Percentiles rank a stretch among this genome's conserved stretches.
These are phyloP conservation scores for Rhynchosporium agropyri DNA, from an alignment of 2,329 filamentous ascomycete genomes.

Conservation along the genomic window DNA sequence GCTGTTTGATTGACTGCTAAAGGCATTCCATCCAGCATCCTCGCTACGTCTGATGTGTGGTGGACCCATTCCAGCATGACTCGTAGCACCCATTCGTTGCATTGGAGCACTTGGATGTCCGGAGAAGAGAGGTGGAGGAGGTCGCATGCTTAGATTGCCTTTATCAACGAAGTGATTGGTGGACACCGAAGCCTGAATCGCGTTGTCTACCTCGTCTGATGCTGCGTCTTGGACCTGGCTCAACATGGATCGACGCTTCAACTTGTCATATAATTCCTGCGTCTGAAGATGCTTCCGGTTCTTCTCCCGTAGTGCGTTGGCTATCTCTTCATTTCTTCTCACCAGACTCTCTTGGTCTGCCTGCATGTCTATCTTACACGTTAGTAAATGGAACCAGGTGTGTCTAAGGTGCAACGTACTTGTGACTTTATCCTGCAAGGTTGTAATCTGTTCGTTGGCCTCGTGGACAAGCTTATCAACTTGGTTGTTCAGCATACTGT, in stretches of 20 bases:
- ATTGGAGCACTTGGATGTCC: constrained; percentile 22
- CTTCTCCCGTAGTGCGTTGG: constrained; percentile 69
- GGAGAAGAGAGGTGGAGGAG: constrained; percentile 30
- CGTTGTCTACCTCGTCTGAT: constrained; percentile 51
- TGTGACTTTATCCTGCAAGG: constrained; percentile 64
- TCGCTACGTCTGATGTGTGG: constrained; percentile 22
- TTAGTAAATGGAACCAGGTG: constrained; percentile 16
- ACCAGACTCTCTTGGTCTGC: constrained; percentile 64
- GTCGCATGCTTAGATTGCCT: constrained; percentile 27
- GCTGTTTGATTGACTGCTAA: constrained; percentile 31
- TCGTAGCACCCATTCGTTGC: constrained; percentile 19
- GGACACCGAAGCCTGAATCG: constrained; percentile 41
- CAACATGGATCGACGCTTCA: constrained; percentile 58
- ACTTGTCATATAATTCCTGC: constrained; percentile 65
- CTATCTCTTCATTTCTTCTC: constrained; percentile 73
- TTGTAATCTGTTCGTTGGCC: constrained; percentile 72
- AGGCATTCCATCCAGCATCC: constrained; percentile 32
- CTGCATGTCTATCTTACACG: constrained; percentile 52
- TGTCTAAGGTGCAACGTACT: constrained; percentile 49
- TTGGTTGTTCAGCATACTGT: constrained; percentile 62
- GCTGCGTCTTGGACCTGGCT: constrained; percentile 59
- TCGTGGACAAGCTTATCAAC: constrained; percentile 75
- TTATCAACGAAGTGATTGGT: constrained; percentile 37
- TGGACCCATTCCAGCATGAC: constrained; percentile 14
- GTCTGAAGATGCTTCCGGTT: constrained; percentile 67